Percentiles rank a stretch among this genome's conserved stretches.
Evolutionary conservation across 1,139 yeast species (phyloP).

Genomic region (Yamadazyma atlantica): DNA sequence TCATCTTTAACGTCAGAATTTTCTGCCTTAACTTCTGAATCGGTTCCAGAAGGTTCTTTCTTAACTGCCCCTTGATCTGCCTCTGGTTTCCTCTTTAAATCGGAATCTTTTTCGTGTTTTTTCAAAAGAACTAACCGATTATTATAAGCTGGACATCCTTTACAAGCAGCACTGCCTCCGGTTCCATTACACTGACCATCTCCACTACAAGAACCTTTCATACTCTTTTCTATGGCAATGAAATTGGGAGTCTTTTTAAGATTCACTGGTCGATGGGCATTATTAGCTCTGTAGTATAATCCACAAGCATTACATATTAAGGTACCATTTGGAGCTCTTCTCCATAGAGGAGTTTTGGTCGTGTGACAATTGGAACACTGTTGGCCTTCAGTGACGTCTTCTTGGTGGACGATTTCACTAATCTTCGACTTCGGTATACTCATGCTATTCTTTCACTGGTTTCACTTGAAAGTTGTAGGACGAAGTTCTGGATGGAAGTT

Average conservation of each 20-base stretch:
- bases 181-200: constrained; percentile 86
- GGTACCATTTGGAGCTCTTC: constrained; percentile 66
- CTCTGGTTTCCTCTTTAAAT: too few relatives aligned
- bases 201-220: constrained; percentile 72
- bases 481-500: too few relatives aligned
- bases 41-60: constrained; percentile 1
- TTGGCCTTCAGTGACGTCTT: constrained; percentile 34
- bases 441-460: too few relatives aligned
- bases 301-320: constrained; percentile 76
- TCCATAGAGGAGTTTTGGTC: constrained; percentile 69
- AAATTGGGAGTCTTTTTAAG: constrained; percentile 68
- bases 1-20: constrained; percentile 31
- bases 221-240: constrained; percentile 40
- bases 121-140: constrained; percentile 54
- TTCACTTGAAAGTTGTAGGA: neutral
- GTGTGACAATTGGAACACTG: constrained; percentile 67
- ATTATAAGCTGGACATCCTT: constrained; percentile 81
- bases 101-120: constrained; percentile 14
- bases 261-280: constrained; percentile 56
- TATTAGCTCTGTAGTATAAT: constrained; percentile 53
- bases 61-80: too few relatives aligned
- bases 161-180: constrained; percentile 78
- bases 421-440: neutral
- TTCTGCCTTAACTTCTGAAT: constrained; percentile 8
- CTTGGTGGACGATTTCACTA: constrained; percentile 8